phyloP scores from a whole-genome alignment of 768 basidiomycete species.

The Russula compacta region DNA sequence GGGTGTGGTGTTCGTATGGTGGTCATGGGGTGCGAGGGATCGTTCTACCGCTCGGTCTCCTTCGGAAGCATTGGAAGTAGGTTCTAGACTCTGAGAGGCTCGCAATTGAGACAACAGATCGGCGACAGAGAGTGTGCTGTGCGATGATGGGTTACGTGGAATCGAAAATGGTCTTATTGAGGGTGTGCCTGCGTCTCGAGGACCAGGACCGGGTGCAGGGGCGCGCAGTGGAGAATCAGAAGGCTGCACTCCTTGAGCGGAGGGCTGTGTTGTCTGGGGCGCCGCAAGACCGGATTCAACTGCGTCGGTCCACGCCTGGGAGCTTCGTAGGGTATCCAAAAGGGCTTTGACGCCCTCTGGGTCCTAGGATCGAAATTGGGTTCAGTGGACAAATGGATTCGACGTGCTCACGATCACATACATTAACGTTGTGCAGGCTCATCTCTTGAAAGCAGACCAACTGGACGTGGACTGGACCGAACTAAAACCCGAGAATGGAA shows the following conservation, averaged over 20 bases:
- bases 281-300: conserved; percentile 19
- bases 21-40: background rate
- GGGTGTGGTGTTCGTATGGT: background rate
- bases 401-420: background rate
- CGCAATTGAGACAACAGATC: conserved; percentile 18
- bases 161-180: conserved; percentile 5
- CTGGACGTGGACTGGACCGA: background rate
- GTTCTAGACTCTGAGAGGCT: background rate
- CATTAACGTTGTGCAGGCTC: conserved; percentile 11
- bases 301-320: conserved; percentile 59
- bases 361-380: conserved; percentile 1
- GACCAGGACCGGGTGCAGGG: background rate
- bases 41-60: background rate
- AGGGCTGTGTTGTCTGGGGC: conserved; percentile 1
- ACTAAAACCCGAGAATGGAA: background rate
- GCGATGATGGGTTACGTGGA: background rate
- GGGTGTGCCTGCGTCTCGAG: background rate
- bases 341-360: conserved; percentile 45
- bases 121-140: conserved; percentile 17
- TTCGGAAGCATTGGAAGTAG: background rate
- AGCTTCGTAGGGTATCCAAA: conserved; percentile 57
- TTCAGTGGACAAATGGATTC: background rate
- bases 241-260: background rate
- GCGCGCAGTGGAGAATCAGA: background rate
- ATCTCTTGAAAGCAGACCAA: background rate